Percentiles rank a stretch among this genome's conserved stretches.
Evolutionary conservation across 805 yeast species (phyloP).

Genomic region (Hyphopichia homilentoma): DNA sequence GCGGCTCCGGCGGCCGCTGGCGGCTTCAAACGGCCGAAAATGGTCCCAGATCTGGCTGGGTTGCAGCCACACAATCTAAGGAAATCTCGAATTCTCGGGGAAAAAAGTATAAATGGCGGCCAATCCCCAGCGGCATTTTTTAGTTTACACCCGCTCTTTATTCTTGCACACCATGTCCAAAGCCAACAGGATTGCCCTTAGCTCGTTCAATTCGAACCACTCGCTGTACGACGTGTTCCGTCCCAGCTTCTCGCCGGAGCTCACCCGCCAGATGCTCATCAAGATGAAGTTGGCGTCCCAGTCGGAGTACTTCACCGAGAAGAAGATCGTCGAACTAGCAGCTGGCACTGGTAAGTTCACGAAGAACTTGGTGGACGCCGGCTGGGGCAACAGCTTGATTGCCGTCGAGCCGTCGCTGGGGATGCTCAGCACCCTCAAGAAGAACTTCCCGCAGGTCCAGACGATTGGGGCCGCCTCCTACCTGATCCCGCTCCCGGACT

Average conservation of each 20-base stretch:
- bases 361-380: constrained; percentile 32
- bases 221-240: constrained; percentile 48
- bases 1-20: too few species aligned
- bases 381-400: constrained; percentile 34
- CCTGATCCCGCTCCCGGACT: constrained; percentile 41
- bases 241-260: constrained; percentile 42
- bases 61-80: too few species aligned
- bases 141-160: too few species aligned
- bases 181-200: constrained; percentile 36
- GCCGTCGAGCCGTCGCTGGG: constrained; percentile 58
- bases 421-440: constrained; percentile 46
- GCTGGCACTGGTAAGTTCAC: constrained; percentile 68
- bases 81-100: too few species aligned
- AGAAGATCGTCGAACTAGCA: constrained; percentile 47
- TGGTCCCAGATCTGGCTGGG: too few species aligned
- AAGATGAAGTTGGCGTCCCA: constrained; percentile 27
- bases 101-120: too few species aligned
- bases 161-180: constrained; percentile 2
- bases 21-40: too few species aligned
- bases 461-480: constrained; percentile 41
- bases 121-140: too few species aligned
- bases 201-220: constrained; percentile 52
- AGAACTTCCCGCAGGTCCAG: constrained; percentile 43
- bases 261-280: constrained; percentile 42
- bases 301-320: constrained; percentile 14